phyloP scores from a whole-genome alignment of 2,329 filamentous ascomycete genomes.

The Didymella pinodella region DNA sequence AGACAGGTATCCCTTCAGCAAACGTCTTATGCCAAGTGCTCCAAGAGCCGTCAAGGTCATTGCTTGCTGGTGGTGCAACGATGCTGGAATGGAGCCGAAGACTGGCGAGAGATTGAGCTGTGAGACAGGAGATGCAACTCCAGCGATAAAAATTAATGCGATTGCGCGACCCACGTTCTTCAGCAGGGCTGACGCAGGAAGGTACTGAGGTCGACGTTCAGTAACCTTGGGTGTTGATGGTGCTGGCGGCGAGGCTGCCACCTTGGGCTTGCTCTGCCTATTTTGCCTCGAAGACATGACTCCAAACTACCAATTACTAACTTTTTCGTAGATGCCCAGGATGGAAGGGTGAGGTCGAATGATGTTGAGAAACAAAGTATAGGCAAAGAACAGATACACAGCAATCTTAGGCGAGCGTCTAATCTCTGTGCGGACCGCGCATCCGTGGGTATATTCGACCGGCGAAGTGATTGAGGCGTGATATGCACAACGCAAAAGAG shows the following conservation, averaged over 20 bases:
- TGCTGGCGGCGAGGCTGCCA: conserved; percentile 14
- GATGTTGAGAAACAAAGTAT: conserved; percentile 5
- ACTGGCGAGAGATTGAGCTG: conserved; percentile 82
- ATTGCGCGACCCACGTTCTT: conserved; percentile 46
- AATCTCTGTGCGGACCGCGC: conserved; percentile 32
- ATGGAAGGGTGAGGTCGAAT: not conserved
- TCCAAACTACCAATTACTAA: conserved; percentile 12
- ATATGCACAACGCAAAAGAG: conserved; percentile 5
- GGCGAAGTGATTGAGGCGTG: conserved; percentile 24
- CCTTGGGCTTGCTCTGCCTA: conserved; percentile 47
- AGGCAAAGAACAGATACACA: conserved; percentile 29
- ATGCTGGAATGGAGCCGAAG: conserved; percentile 83
- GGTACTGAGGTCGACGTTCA: conserved; percentile 33
- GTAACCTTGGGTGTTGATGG: conserved; percentile 27
- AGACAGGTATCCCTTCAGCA: conserved; percentile 60
- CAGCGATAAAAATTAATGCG: conserved; percentile 64
- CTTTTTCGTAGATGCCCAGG: conserved; percentile 8
- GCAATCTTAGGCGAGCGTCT: conserved; percentile 22
- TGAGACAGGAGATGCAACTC: conserved; percentile 73
- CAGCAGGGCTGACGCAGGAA: conserved; percentile 35
- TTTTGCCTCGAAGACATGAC: conserved; percentile 47
- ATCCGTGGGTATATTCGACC: conserved; percentile 35
- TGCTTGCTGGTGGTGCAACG: conserved; percentile 73
- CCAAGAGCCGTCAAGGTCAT: conserved; percentile 71
- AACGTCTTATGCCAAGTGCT: conserved; percentile 74